Evolutionary conservation across 441 rosid genomes (phyloP), one percentile per base, ranked within the genome.

Genomic region (Mallotus repandus): DNA sequence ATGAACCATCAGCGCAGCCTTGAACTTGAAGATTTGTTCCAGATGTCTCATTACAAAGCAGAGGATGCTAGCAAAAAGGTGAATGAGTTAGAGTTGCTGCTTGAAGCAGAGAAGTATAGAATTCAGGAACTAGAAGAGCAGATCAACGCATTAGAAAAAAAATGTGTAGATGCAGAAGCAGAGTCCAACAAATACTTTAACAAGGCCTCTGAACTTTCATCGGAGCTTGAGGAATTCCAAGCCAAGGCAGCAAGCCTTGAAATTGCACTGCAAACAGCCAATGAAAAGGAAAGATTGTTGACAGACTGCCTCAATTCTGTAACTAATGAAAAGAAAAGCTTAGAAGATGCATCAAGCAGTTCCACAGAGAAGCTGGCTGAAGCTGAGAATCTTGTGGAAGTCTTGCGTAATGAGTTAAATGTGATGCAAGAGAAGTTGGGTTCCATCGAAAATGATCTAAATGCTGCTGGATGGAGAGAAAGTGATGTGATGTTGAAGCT

Each of bases 121-220:
- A 96, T 89, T 75, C 93, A 91, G 81, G 98, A 96, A 80, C 98
- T 92, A 72, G 98, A 89, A 80, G 98, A 92, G 82, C 97, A 91
- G 79, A 74, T 88, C 68, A 79, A 85, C 76, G 63, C 81, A 54
- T 77, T 92, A 49, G 94, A 94, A 79, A 96, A 84, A 84, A 94
- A 89, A 81, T 80, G 78, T 48, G 86, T 57, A 11, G 91, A 85
- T 48, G 76, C 91, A 35, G 99, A 92, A 82, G 87, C 84, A 46
- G 89, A 88, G 52, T 85, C 91, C 61, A 82, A 82, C 74, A 83
- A 79, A 70, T 64, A 86, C 81, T 74, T 84, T 1, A 78, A 78
- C 59, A 84, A 85, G 83, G 82, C 80, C 49, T 84, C 87, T 68
- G 93, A 92, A 80, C 86, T 96, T 74, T 81, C 85, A 57, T 85